Percentiles rank a stretch among this genome's conserved stretches.
Evolutionary conservation across 1,284 basidiomycete genomes (phyloP).

Genomic region (Rhodotorula sp.): DNA sequence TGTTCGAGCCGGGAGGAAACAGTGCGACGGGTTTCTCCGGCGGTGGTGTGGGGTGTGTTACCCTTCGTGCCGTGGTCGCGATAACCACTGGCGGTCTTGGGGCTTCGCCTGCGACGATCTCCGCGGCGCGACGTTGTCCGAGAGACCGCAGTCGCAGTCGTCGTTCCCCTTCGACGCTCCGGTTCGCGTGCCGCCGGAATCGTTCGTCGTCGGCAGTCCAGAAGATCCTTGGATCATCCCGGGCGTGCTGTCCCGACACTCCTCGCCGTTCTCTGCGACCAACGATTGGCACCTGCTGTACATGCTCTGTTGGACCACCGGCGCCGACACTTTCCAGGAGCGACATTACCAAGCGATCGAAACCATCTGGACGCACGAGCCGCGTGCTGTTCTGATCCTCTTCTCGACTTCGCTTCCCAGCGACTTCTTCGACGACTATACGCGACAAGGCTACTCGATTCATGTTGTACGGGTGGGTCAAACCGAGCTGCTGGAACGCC

Average conservation of each 20-base stretch:
- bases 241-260: constrained; percentile 29
- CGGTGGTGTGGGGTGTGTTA: constrained; percentile 39
- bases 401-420: constrained; percentile 29
- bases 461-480: constrained; percentile 33
- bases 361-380: constrained; percentile 37
- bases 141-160: not conserved
- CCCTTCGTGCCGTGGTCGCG: constrained; percentile 30
- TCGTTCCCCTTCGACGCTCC: constrained; percentile 11
- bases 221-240: constrained; percentile 40
- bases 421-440: constrained; percentile 32
- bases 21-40: constrained; percentile 33
- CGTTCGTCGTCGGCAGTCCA: constrained; percentile 21
- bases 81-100: constrained; percentile 30
- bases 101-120: constrained; percentile 37
- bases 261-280: constrained; percentile 19
- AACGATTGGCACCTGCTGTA: constrained; percentile 40
- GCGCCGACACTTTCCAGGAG: constrained; percentile 30
- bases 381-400: constrained; percentile 33
- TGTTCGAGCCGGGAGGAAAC: constrained; percentile 22
- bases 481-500: constrained; percentile 20
- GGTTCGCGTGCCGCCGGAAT: constrained; percentile 14
- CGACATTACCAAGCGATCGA: constrained; percentile 37
- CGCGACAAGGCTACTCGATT: constrained; percentile 27
- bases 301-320: constrained; percentile 32
- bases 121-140: constrained; percentile 35